These are phyloP conservation scores for Fimicolochytrium jonesii DNA, from an alignment of 192 early-diverging fungal genomes.

Conservation along the genomic window DNA sequence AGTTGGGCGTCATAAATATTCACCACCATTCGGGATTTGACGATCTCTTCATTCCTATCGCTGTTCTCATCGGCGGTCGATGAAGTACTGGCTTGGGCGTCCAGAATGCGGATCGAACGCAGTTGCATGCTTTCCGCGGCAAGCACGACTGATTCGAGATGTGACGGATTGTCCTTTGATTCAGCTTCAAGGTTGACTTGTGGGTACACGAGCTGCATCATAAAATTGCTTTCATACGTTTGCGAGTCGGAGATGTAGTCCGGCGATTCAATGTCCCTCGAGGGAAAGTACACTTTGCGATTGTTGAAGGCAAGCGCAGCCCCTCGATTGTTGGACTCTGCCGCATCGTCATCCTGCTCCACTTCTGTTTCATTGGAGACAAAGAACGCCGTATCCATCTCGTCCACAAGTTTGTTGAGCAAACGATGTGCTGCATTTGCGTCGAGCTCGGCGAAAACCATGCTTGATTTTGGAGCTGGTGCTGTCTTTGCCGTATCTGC, in stretches of 20 bases:
- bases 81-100: constrained; percentile 21
- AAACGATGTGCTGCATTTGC: constrained; percentile 36
- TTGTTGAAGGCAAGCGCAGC: constrained; percentile 9
- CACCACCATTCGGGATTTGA: constrained; percentile 59
- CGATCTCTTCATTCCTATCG: constrained; percentile 47
- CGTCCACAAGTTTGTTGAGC: constrained; percentile 42
- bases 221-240: constrained; percentile 49
- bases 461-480: constrained; percentile 6
- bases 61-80: constrained; percentile 35
- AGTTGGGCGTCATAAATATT: constrained; percentile 65
- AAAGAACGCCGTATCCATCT: constrained; percentile 37
- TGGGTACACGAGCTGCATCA: constrained; percentile 65
- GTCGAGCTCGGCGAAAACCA: constrained; percentile 24
- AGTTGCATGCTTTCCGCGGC: constrained; percentile 57
- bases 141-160: constrained; percentile 52
- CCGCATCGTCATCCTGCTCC: constrained; percentile 13
- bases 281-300: constrained; percentile 29
- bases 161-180: constrained; percentile 25
- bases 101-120: constrained; percentile 53
- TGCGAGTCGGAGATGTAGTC: constrained; percentile 54
- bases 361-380: constrained; percentile 42
- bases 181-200: constrained; percentile 67
- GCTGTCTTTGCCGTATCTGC: neutral
- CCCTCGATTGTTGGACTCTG: neutral
- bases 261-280: constrained; percentile 41